phyloP scores from a whole-genome alignment of 75 land plant genomes.

The Pinus tabuliformis region DNA sequence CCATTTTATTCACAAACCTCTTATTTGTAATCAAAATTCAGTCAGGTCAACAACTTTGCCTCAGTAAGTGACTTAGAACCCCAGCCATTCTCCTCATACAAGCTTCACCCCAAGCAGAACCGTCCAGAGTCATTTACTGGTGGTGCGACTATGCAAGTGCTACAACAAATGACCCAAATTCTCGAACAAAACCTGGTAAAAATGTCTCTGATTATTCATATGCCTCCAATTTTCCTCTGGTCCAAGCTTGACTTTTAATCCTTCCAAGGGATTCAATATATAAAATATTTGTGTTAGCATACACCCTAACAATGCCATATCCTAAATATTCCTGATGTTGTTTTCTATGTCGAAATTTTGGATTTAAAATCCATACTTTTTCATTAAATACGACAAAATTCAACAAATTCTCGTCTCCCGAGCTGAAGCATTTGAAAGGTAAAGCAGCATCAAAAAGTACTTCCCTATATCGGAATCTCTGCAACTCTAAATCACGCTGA shows the following conservation, averaged over 20 bases:
- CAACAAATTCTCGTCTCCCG: background rate
- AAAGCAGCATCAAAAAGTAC: background rate
- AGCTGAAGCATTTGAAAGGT: background rate
- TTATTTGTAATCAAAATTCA: background rate
- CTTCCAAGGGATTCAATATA: background rate
- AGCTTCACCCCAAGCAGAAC: background rate
- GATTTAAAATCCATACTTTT: background rate
- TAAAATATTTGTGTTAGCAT: background rate
- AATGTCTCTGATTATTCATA: background rate
- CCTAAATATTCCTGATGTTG: background rate
- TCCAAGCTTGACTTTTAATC: background rate
- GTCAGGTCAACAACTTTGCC: background rate
- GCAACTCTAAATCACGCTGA: background rate
- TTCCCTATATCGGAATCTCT: background rate
- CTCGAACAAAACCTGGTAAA: background rate
- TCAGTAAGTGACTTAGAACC: background rate
- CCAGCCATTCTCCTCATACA: background rate
- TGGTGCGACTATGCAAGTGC: background rate
- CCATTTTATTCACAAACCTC: slow-evolving; percentile 70
- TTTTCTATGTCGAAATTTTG: background rate
- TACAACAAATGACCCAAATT: background rate
- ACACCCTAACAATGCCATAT: background rate
- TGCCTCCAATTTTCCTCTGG: background rate
- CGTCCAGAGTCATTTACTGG: background rate
- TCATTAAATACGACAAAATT: background rate